Evolutionary conservation across 2,329 filamentous ascomycete species (phyloP), one percentile per base, ranked within the genome.

Genomic region (Neospermospora avenae): DNA sequence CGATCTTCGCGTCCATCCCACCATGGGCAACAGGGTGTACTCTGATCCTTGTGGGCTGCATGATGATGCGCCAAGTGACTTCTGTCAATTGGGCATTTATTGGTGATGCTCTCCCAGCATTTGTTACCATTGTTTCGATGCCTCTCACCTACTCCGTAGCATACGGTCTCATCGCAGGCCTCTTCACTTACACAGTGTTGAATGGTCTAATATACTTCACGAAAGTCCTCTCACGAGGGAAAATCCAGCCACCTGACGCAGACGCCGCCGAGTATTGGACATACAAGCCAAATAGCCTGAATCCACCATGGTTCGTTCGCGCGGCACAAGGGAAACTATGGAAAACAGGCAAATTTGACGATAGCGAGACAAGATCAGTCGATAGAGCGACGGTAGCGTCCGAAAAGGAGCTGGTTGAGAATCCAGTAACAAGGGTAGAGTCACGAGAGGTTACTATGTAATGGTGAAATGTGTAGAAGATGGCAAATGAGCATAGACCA

Each of bases 81-180:
- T 83, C 86, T 56, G 86, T 91, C 75, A 91, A 91, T 75, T 91
- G 89, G 89, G 77, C 79, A 20, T 91, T 90, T 67, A 84, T 90
- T 55, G 88, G 89, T 53, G 89, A 92, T 63, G 86, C 88, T 0
- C 78, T 91, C 2, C 89, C 89, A 0, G 90, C 89, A 0, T 91
- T 91, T 73, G 79, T 91, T 34, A 90, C 89, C 4, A 84, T 91
- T 67, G 83, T 84, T 1, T 83, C 90, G 57, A 91, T 92, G 77
- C 89, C 88, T 0, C 90, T 91, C 71, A 90, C 85, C 64, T 92
- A 91, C 79, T 89, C 86, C 55, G 88, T 90, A 51, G 88, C 89
- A 7, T 91, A 91, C 64, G 89, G 89, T 18, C 81, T 92, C 28
- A 90, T 91, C 66, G 88, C 83, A 55, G 82, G 82, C 45, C 80